Base-by-base conservation (phyloP, 345 rosid species). In the Capsella bursapastoris region DNA sequence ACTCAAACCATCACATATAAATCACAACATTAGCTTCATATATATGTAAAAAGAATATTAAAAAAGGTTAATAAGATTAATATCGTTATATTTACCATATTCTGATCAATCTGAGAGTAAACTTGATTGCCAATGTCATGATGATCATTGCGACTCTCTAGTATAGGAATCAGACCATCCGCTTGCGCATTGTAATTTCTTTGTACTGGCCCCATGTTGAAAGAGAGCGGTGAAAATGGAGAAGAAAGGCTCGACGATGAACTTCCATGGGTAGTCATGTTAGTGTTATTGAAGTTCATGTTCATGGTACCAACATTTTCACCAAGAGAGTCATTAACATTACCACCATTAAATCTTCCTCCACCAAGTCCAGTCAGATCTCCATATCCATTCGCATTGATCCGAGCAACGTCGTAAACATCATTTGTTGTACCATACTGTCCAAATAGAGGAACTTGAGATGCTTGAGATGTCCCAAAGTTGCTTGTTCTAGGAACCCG, bases 371-470 rank as follows among this genome's bases (percentile, higher is more conserved):
- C 48, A 64, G 27, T 0, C 34, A 65, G 6, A 45, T 8, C n/a
- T 47, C 60, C 70, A 29, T 12, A n/a, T 2, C 9, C 35, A 68
- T 13, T 6, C 3, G 15, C 1, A 6, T 2, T 28, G 15, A 27
- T 7, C 28, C 75, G 59, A 15, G 1, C 25, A 22, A 1, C 51
- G 12, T 68, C 27, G 12, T 1, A 63, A 28, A 2, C 59, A 37
- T 44, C 3, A 13, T 12, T 76, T 56, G 63, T 2, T 32, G 71
- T 38, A 40, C 14, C 66, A 64, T 29, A 64, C 13, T 57, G 32
- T 57, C 61, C 67, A 56, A 48, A 15, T 2, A 5, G n/a, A 38
- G 64, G 72, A 64, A 35, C 28, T 10, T 70, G 58, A 52, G 43
- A 63, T 8, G 4, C 52, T 56, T 76, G 76, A 64, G 66, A 64